Conservation (phyloP, 2,329 filamentous ascomycete species). For the Phaeosphaeriaceae sp. region DNA sequence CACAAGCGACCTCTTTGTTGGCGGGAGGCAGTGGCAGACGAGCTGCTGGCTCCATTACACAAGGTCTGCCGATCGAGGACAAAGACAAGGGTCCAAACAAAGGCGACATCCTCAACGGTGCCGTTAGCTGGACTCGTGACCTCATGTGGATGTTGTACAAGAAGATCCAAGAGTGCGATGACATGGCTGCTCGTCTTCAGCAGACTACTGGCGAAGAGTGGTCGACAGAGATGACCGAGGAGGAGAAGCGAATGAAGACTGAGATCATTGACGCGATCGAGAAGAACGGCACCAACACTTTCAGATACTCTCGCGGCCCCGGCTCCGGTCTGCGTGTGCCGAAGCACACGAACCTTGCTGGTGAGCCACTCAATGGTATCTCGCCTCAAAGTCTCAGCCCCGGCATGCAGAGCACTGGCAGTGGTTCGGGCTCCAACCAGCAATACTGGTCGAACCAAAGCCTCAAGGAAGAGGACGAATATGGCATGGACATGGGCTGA, state of each 20-base stretch:
- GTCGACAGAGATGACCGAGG: constrained; percentile 69
- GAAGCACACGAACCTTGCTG: constrained; percentile 89
- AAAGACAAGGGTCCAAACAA: constrained; percentile 99
- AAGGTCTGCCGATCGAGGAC: constrained; percentile 90
- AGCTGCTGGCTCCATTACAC: constrained; percentile 85
- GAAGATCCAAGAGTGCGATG: constrained; percentile 87
- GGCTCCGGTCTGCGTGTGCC: constrained; percentile 90
- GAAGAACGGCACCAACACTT: constrained; percentile 77
- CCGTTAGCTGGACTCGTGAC: constrained; percentile 96
- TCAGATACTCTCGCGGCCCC: constrained; percentile 82
- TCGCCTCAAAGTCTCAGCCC: constrained; percentile 64
- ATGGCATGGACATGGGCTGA: constrained; percentile 71
- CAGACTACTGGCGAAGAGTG: constrained; percentile 48
- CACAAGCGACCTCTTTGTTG: constrained; percentile 85
- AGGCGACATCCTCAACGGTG: constrained; percentile 95
- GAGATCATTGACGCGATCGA: constrained; percentile 87
- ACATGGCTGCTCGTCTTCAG: constrained; percentile 74
- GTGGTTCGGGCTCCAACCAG: constrained; percentile 60
- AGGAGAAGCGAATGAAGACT: constrained; percentile 93
- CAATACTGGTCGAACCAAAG: constrained; percentile 63
- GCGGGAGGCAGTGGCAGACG: constrained; percentile 84
- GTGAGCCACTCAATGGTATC: constrained; percentile 70
- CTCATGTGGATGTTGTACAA: constrained; percentile 95
- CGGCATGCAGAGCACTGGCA: constrained; percentile 69
- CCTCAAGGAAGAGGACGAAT: constrained; percentile 96